A percentile compares a stretch with the other conserved stretches of the same genome.
These are phyloP conservation scores for Thermochaetoides thermophila DNA, from an alignment of 495 filamentous ascomycete species.

Conservation along the genomic window DNA sequence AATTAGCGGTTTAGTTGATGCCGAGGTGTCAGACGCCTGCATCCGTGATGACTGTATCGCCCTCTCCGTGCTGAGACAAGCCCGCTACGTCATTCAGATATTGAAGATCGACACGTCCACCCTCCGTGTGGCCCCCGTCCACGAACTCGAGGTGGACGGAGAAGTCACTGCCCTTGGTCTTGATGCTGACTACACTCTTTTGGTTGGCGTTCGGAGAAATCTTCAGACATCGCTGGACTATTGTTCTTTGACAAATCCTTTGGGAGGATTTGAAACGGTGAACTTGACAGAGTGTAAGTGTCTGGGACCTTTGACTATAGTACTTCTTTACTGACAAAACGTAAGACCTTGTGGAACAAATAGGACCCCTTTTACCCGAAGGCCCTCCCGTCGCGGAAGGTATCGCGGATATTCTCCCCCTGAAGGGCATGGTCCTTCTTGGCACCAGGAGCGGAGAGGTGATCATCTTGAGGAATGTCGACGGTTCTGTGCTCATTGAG, in stretches of 20 bases:
- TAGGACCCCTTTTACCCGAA: neutral
- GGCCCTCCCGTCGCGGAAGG: slow-evolving; percentile 10
- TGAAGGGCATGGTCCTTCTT: slow-evolving; percentile 12
- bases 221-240: slow-evolving; percentile 14
- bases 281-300: slow-evolving; percentile 11
- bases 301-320: no score
- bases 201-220: slow-evolving; percentile 19
- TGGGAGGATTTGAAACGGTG: neutral
- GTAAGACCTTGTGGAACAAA: slow-evolving; percentile 3
- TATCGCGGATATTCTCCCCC: slow-evolving; percentile 22
- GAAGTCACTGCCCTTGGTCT: slow-evolving; percentile 28
- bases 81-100: slow-evolving; percentile 19
- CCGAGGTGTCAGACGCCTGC: slow-evolving; percentile 20
- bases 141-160: slow-evolving; percentile 17
- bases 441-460: slow-evolving; percentile 33
- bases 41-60: slow-evolving; percentile 18
- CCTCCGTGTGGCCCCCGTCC: slow-evolving; percentile 7
- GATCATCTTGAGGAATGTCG: slow-evolving; percentile 15
- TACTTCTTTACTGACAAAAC: slow-evolving; percentile 1
- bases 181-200: slow-evolving; percentile 9
- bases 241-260: slow-evolving; percentile 6
- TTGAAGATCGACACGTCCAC: slow-evolving; percentile 12
- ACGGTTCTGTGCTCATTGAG: slow-evolving; percentile 1
- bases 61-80: slow-evolving; percentile 19
- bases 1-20: slow-evolving; percentile 8